Evolutionary conservation across 2,329 filamentous ascomycete genomes (phyloP).

Genomic region (Aspergillus candidus): DNA sequence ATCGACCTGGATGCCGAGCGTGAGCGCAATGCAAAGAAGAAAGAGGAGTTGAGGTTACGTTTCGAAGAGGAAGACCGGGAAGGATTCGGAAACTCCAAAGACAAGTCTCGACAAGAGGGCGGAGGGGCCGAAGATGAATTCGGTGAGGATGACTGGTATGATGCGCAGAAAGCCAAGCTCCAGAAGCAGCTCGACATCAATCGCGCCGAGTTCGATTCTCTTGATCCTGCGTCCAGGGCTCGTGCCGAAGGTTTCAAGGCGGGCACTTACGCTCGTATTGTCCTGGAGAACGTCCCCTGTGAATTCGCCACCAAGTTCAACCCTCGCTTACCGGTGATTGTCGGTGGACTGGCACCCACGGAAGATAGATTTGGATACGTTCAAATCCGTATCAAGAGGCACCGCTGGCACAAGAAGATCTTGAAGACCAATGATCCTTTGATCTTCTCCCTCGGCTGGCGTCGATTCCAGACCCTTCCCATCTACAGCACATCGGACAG

Average conservation of each 20-base stretch:
- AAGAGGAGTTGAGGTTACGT: conserved; percentile 87
- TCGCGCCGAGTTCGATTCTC: conserved; percentile 78
- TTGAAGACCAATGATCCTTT: conserved; percentile 96
- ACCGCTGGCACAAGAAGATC: conserved; percentile 99
- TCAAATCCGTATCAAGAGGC: conserved; percentile 92
- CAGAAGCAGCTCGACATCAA: conserved; percentile 98
- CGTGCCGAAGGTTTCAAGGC: conserved; percentile 86
- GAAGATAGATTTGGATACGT: conserved; percentile 95
- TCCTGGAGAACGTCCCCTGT: conserved; percentile 80
- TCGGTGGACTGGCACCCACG: conserved; percentile 86
- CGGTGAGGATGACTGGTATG: conserved; percentile 98
- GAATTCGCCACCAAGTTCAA: conserved; percentile 85
- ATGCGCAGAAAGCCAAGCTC: conserved; percentile 86
- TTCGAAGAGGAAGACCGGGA: conserved; percentile 99
- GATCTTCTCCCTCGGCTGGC: conserved; percentile 95
- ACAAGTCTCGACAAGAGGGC: conserved; percentile 67
- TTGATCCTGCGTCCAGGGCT: conserved; percentile 76
- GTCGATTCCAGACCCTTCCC: conserved; percentile 85
- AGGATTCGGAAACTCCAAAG: conserved; percentile 79
- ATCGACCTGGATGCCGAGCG: conserved; percentile 76
- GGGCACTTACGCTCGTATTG: conserved; percentile 86
- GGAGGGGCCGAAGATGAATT: conserved; percentile 65
- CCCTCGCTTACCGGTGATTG: conserved; percentile 72
- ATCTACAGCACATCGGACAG: conserved; percentile 95
- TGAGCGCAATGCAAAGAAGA: conserved; percentile 80